phyloP scores from a whole-genome alignment of 257 asterid species.

The Solanum habrochaites region DNA sequence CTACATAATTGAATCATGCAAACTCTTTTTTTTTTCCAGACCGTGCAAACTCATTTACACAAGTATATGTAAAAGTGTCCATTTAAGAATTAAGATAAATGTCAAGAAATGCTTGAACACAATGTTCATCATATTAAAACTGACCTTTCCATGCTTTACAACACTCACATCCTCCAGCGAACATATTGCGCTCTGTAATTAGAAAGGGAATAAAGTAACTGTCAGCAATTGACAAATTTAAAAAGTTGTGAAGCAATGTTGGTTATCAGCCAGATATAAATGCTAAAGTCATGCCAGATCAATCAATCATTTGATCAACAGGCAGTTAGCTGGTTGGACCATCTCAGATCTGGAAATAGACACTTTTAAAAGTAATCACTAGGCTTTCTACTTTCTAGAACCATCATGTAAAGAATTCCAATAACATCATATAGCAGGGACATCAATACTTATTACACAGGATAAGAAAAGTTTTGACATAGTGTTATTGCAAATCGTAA shows the following conservation, averaged over 20 bases:
- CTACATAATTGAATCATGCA: not conserved
- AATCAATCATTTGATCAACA: not conserved
- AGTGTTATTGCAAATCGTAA: not conserved
- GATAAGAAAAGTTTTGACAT: not conserved
- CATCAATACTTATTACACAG: not conserved
- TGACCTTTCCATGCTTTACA: slow-evolving; percentile 76
- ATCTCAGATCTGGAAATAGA: not conserved
- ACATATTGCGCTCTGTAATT: slow-evolving; percentile 83
- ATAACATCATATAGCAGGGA: not conserved
- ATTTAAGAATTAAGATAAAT: not conserved
- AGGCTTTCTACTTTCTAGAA: not conserved
- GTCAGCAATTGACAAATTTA: not conserved
- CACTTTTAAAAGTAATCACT: not conserved
- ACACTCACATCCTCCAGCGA: slow-evolving; percentile 63
- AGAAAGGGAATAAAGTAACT: slow-evolving; percentile 2
- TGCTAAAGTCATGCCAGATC: not conserved
- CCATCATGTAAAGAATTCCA: not conserved
- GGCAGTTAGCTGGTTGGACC: not conserved
- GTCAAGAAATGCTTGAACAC: not conserved
- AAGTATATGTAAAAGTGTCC: not conserved
- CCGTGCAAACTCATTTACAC: not conserved
- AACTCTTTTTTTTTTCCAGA: not conserved
- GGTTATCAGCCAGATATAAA: not conserved
- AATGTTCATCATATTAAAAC: not conserved
- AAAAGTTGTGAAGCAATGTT: not conserved